Evolutionary conservation across 768 basidiomycete genomes (phyloP).

Genomic region (Xanthoconium purpureum): DNA sequence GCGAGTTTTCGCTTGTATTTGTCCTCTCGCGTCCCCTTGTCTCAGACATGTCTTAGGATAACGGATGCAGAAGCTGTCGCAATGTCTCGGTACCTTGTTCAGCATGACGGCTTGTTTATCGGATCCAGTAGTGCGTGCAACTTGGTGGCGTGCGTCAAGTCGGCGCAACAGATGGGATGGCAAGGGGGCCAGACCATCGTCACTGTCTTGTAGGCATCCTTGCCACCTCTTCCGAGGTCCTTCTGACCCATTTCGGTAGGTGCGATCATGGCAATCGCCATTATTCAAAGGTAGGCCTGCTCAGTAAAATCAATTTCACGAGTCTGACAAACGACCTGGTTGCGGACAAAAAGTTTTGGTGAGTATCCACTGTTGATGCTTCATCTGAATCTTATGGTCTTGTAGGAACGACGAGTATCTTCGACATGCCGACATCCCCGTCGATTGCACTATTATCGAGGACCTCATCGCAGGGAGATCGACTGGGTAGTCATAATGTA

Average conservation of each 20-base stretch:
- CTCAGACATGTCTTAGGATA: slow-evolving; percentile 48
- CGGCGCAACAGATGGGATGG: slow-evolving; percentile 70
- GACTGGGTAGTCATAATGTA: slow-evolving; percentile 4
- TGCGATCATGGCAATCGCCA: slow-evolving; percentile 92
- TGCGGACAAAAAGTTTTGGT: slow-evolving; percentile 47
- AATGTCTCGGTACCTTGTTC: slow-evolving; percentile 92
- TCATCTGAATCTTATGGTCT: background rate
- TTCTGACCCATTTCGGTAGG: slow-evolving; percentile 33
- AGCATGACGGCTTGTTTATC: slow-evolving; percentile 88
- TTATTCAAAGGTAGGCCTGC: slow-evolving; percentile 75
- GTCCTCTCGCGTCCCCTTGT: background rate
- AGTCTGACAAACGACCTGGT: background rate
- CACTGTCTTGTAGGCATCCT: slow-evolving; percentile 70
- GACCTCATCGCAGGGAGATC: slow-evolving; percentile 28
- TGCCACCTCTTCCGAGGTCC: background rate
- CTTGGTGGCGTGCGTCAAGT: slow-evolving; percentile 84
- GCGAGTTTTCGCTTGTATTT: slow-evolving; percentile 35
- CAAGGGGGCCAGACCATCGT: slow-evolving; percentile 68
- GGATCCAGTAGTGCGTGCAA: slow-evolving; percentile 98
- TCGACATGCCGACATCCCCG: slow-evolving; percentile 37
- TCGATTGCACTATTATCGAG: slow-evolving; percentile 40
- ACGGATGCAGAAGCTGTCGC: slow-evolving; percentile 92
- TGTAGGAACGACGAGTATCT: slow-evolving; percentile 55
- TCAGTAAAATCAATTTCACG: background rate
- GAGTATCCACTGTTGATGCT: slow-evolving; percentile 12